A percentile compares a stretch with the other conserved stretches of the same genome.
Evolutionary conservation across 306 rosid species (phyloP).

Genomic region (Citrullus mucosospermus): DNA sequence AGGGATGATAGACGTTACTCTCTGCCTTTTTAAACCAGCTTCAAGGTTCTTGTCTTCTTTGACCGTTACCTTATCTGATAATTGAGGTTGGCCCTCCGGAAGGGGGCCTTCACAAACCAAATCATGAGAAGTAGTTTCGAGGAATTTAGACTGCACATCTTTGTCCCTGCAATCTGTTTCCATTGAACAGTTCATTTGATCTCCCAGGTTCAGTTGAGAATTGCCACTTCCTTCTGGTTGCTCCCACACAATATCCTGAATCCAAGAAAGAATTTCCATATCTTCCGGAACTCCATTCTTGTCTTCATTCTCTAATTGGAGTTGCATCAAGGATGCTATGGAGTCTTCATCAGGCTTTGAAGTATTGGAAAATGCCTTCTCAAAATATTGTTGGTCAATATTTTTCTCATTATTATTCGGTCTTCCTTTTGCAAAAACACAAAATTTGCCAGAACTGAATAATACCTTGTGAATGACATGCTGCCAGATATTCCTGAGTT

Average conservation of each 20-base stretch:
- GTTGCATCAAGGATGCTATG: constrained; percentile 35
- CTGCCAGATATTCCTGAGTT: constrained; percentile 94
- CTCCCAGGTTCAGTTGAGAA: constrained; percentile 72
- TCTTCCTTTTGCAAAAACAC: not conserved
- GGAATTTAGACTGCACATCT: constrained; percentile 56
- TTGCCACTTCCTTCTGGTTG: constrained; percentile 47
- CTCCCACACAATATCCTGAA: constrained; percentile 38
- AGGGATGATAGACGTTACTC: constrained; percentile 17
- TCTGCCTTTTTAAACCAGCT: constrained; percentile 26
- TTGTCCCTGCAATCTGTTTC: constrained; percentile 63
- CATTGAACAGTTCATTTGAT: constrained; percentile 47
- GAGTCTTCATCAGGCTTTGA: constrained; percentile 55
- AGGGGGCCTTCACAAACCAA: constrained; percentile 25
- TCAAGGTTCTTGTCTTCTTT: constrained; percentile 39
- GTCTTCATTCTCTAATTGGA: constrained; percentile 26
- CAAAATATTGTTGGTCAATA: constrained; percentile 5
- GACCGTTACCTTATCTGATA: constrained; percentile 8
- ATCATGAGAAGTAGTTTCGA: constrained; percentile 50
- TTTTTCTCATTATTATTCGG: not conserved
- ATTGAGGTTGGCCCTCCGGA: constrained; percentile 22
- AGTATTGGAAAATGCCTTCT: constrained; percentile 73
- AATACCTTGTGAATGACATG: constrained; percentile 96
- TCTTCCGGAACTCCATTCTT: constrained; percentile 21
- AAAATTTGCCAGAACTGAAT: not conserved
- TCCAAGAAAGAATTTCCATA: constrained; percentile 23